Conservation (phyloP, 2,329 filamentous ascomycete species). For the Fusarium sp. region DNA sequence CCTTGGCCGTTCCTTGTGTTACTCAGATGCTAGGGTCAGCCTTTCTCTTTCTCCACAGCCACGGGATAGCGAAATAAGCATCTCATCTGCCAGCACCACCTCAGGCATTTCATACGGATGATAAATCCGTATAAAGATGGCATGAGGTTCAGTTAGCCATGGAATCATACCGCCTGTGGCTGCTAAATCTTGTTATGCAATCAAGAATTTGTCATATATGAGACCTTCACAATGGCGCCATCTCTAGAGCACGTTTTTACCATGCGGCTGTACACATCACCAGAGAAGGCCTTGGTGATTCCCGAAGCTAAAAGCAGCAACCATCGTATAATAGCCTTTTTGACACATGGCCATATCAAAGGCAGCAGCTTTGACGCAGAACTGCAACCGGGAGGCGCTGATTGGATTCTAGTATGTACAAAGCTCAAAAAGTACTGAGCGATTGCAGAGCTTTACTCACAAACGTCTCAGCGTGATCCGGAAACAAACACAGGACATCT, state of each 20-base stretch:
- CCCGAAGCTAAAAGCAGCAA: slow-evolving; percentile 9
- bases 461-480: not conserved
- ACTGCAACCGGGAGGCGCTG: slow-evolving; percentile 3
- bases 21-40: no score
- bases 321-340: slow-evolving; percentile 8
- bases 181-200: no score
- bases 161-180: no score
- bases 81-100: not conserved
- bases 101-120: not conserved
- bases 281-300: slow-evolving; percentile 1
- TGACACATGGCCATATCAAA: not conserved
- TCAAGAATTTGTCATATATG: no score
- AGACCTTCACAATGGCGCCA: not conserved
- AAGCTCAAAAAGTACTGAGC: no score
- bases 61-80: not conserved
- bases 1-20: not conserved
- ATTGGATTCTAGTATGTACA: slow-evolving; percentile 12
- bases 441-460: not conserved
- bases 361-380: slow-evolving; percentile 7
- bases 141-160: no score
- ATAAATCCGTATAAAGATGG: no score
- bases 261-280: slow-evolving; percentile 4
- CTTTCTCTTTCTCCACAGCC: no score
- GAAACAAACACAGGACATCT: slow-evolving; percentile 16
- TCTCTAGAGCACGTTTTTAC: slow-evolving; percentile 2